phyloP scores from a whole-genome alignment of 257 asterid genomes.

The Leonotis leonurus region DNA sequence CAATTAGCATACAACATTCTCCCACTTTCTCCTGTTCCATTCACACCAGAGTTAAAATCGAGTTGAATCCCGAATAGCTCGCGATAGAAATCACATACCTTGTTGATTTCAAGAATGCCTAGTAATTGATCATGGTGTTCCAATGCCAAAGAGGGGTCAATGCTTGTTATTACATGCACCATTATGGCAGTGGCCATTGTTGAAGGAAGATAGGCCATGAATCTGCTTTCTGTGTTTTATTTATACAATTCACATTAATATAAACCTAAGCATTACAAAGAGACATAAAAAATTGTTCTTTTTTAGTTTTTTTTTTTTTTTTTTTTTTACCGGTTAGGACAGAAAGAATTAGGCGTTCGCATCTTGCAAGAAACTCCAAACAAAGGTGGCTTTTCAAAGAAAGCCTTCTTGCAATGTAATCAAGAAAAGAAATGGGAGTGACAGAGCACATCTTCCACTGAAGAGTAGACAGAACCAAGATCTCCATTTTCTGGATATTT shows the following conservation, averaged over 20 bases:
- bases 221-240: constrained; percentile 50
- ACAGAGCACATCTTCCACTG: constrained; percentile 64
- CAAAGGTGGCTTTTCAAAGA: constrained; percentile 25
- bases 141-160: constrained; percentile 44
- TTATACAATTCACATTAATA: neutral
- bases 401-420: constrained; percentile 39
- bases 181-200: constrained; percentile 72
- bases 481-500: constrained; percentile 61
- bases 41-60: neutral
- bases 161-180: constrained; percentile 45
- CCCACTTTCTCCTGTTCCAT: constrained; percentile 45
- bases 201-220: constrained; percentile 56
- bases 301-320: neutral
- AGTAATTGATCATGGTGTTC: constrained; percentile 48
- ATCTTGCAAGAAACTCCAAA: constrained; percentile 38
- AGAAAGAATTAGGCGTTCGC: constrained; percentile 42
- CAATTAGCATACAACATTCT: constrained; percentile 39
- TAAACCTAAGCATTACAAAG: neutral
- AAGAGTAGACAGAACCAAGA: constrained; percentile 47
- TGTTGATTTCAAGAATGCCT: constrained; percentile 61
- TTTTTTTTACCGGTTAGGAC: constrained; percentile 32
- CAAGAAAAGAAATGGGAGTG: constrained; percentile 52
- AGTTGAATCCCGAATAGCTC: neutral
- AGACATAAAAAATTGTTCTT: neutral
- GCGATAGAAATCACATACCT: constrained; percentile 28